Conservation (phyloP, 192 early-diverging fungal species). For the Coemansia sp. region DNA sequence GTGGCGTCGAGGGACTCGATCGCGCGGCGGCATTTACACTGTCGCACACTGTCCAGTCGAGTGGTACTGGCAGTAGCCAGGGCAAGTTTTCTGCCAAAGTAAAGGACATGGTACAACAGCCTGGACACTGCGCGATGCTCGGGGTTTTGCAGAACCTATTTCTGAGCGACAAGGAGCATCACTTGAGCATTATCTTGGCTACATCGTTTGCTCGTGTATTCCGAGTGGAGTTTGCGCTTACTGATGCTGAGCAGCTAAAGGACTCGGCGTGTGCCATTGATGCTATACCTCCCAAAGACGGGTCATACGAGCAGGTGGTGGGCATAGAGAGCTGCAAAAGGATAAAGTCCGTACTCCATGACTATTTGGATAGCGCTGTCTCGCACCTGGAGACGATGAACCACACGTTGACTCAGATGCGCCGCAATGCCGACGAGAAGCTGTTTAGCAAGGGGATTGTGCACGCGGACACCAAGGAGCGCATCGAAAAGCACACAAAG, state of each 20-base stretch:
- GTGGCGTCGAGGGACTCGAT: constrained; percentile 37
- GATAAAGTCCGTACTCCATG: constrained; percentile 31
- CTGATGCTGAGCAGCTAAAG: constrained; percentile 15
- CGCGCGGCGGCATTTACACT: constrained; percentile 37
- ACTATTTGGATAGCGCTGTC: constrained; percentile 47
- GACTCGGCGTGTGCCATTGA: constrained; percentile 12
- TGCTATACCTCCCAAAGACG: background rate
- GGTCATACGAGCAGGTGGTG: constrained; percentile 16
- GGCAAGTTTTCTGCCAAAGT: constrained; percentile 35
- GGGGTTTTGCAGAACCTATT: constrained; percentile 52
- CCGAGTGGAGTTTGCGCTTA: constrained; percentile 30
- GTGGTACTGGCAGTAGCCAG: background rate
- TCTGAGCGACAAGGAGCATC: constrained; percentile 45
- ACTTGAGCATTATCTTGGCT: constrained; percentile 46
- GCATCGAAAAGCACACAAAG: constrained; percentile 30
- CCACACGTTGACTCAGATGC: constrained; percentile 71
- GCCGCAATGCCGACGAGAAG: constrained; percentile 77
- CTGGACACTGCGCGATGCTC: constrained; percentile 47
- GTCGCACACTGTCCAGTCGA: constrained; percentile 8
- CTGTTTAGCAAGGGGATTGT: constrained; percentile 76
- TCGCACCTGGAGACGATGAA: constrained; percentile 42
- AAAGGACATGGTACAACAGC: constrained; percentile 48
- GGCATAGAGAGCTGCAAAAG: constrained; percentile 25
- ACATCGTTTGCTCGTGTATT: constrained; percentile 38
- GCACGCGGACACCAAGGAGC: constrained; percentile 40